Conservation (phyloP, 73 alveolate genomes). For the Tetrahymena elliotti region DNA sequence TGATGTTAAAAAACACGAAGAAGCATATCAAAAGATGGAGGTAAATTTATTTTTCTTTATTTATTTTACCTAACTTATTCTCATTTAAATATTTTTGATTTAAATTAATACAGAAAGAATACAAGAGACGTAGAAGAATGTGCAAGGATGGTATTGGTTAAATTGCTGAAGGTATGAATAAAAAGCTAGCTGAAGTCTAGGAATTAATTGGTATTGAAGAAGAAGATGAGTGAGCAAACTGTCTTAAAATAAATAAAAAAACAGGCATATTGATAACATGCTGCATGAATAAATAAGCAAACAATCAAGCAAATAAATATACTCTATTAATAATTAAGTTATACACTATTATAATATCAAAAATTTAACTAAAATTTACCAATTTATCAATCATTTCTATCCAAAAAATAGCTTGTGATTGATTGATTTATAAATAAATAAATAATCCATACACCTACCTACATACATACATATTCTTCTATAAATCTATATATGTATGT, state of each 20-base stretch:
- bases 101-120: not conserved
- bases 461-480: too few relatives aligned
- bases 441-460: too few relatives aligned
- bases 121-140: not conserved
- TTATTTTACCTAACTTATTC: not conserved
- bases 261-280: not conserved
- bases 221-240: not conserved
- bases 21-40: not conserved
- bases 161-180: not conserved
- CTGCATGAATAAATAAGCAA: too few relatives aligned
- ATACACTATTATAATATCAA: not conserved
- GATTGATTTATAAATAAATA: not conserved
- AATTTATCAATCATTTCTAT: not conserved
- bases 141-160: not conserved
- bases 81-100: not conserved
- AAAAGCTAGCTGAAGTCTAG: not conserved
- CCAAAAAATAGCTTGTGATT: not conserved
- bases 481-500: too few relatives aligned
- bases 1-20: not conserved
- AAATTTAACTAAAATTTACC: not conserved
- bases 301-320: too few relatives aligned
- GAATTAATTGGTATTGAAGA: not conserved
- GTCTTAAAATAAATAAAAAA: not conserved
- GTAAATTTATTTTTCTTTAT: not conserved
- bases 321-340: not conserved